Base-by-base conservation (phyloP, 768 basidiomycete genomes). In the Coprinopsis cinerea region DNA sequence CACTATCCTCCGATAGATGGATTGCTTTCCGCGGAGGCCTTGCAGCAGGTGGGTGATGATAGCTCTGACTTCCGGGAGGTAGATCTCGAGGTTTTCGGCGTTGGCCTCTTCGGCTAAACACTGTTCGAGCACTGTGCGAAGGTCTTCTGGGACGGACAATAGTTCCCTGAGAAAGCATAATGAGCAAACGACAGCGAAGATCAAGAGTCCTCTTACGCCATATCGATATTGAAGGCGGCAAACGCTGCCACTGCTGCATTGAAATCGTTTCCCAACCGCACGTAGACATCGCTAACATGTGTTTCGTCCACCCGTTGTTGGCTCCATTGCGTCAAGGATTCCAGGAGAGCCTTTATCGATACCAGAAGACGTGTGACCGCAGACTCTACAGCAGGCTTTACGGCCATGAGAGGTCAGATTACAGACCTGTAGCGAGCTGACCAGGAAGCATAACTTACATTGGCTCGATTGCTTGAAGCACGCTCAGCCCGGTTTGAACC, bases 271-370 rank as follows among this genome's bases (percentile, higher is more conserved):
- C 96, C 96, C 20, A 99, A 75, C 48, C 83, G 81, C 47, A 99
- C 96, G 67, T 99, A 99, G 47, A 96, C 89, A 66, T 97, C 92
- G 75, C 93, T 96, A 62, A 99, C 92, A 57, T 88, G 75, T 36
- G 66, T 69, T 62, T 95, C 92, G 49, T 81, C 74, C 58, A 87
- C 76, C 58, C 81, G 75, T 53, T 78, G 67, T 51, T 74, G 74
- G 64, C 88, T 89, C 92, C 92, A 96, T 69, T 78, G 70, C 4
- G 88, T 91, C 48, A 96, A 75, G 1, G 88, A 77, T 63, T 96
- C 93, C 30, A 99, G 76, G n/a, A 99, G 81, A 54, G 89, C 82
- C 64, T 97, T 95, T 55, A 97, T 98, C 25, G 92, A 85, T 1
- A 99, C 92, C 22, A 99, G 77, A 10, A 98, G 79, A 44, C 91